phyloP scores from a whole-genome alignment of 345 rosid genomes.

The Euphorbia lathyris region DNA sequence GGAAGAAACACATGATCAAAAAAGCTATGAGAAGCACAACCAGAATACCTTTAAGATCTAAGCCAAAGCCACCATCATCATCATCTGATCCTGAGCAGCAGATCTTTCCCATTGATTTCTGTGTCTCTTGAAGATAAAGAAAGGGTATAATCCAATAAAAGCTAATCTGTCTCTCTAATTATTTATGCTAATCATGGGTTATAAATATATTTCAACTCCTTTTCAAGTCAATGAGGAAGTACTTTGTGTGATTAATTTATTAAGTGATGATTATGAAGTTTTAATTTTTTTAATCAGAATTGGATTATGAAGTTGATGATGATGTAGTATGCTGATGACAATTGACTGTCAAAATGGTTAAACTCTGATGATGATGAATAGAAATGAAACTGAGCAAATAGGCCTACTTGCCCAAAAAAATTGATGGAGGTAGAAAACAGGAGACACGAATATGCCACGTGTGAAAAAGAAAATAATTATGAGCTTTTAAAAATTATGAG shows the following conservation, averaged over 20 bases:
- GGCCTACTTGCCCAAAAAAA: too few relatives aligned
- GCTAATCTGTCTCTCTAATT: too few relatives aligned
- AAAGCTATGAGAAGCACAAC: constrained; percentile 37
- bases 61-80: constrained; percentile 31
- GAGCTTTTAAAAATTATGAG: too few relatives aligned
- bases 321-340: not conserved
- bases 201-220: too few relatives aligned
- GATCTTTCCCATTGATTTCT: constrained; percentile 35
- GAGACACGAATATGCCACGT: too few relatives aligned
- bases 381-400: not conserved
- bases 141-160: too few relatives aligned
- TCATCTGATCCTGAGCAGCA: constrained; percentile 33
- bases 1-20: constrained; percentile 35
- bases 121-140: too few relatives aligned
- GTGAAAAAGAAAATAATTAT: too few relatives aligned
- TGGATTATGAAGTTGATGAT: not conserved
- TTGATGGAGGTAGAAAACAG: too few relatives aligned
- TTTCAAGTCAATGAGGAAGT: too few relatives aligned
- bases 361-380: not conserved
- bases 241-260: not conserved
- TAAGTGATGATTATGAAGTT: not conserved
- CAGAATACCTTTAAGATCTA: constrained; percentile 21
- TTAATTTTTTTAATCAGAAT: too few relatives aligned
- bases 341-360: not conserved
- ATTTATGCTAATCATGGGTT: too few relatives aligned